Evolutionary conservation across 2,329 filamentous ascomycete species (phyloP), one percentile per base, ranked within the genome.

Genomic region (Pseudogymnoascus sp.): DNA sequence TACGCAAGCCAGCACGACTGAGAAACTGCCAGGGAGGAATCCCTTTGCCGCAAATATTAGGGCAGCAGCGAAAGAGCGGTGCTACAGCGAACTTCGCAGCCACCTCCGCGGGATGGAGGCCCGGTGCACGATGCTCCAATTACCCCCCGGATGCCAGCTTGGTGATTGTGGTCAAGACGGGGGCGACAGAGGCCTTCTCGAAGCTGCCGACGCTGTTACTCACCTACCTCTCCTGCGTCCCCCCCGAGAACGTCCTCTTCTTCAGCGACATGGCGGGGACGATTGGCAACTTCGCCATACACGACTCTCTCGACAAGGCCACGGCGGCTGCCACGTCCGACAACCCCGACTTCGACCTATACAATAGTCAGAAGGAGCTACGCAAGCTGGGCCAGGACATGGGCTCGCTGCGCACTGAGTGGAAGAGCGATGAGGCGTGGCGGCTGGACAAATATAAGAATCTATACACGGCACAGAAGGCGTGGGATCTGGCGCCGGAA

Each of bases 361-460:
- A 77, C 63, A 74, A 76, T 35, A 68, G 71, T 40, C 72, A 79
- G 41, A 68, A 77, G 61, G 72, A 78, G 61, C 82, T 81, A 61
- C 77, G 78, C 37, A 74, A 78, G 8, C 65, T 65, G 2, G 78
- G 80, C 38, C 78, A 78, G 67, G 76, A 80, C 50, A 79, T 81
- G 43, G 22, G 24, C 12, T 24, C 22, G 12, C 43, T 50, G 22
- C 22, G 12, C 22, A 26, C 8, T 50, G 43, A 50, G 43, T 26
- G 43, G 43, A 50, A 50, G 12, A 67, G 75, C 70, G 62, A 68
- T n/a, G 73, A 77, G 22, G 77, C 76, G 1, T 86, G 83, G 84
- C 76, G 75, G 16, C 71, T 86, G 40, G 84, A 86, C 74, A 85
- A 84, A 73, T 86, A 84, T 75, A 86, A 86, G 72, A 85, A 84